Conservation (phyloP, 1,284 basidiomycete species). For the Rhodotorula sp. region DNA sequence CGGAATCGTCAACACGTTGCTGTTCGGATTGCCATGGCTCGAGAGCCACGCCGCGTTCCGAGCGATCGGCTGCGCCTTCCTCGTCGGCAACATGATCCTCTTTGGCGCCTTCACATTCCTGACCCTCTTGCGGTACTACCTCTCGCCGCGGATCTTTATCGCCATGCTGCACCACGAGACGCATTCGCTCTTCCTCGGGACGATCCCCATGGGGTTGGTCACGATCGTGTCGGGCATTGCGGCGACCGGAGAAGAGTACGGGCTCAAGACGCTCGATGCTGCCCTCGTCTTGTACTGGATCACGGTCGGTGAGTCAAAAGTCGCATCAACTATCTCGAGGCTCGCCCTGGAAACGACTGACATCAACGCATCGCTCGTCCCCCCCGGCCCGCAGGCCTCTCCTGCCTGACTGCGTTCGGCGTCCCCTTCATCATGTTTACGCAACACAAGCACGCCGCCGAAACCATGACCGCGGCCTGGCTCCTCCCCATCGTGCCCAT, state of each 20-base stretch:
- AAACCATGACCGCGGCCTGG: constrained; percentile 44
- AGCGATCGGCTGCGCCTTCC: constrained; percentile 40
- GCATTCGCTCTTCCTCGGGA: constrained; percentile 42
- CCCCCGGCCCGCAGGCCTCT: constrained; percentile 14
- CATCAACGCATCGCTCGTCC: background rate
- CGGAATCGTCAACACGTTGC: constrained; percentile 43
- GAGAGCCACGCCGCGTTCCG: constrained; percentile 40
- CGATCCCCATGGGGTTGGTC: constrained; percentile 39
- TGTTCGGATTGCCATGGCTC: constrained; percentile 42
- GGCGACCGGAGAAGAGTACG: constrained; percentile 38
- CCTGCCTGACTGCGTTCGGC: constrained; percentile 33
- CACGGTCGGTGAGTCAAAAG: constrained; percentile 23
- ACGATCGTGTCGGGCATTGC: constrained; percentile 43
- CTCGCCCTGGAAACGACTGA: no score
- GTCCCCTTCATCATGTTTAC: constrained; percentile 42
- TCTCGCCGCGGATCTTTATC: constrained; percentile 41
- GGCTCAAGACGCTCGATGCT: constrained; percentile 33
- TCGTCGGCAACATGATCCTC: constrained; percentile 40
- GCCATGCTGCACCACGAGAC: constrained; percentile 44
- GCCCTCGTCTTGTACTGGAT: constrained; percentile 44
- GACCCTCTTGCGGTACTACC: constrained; percentile 40
- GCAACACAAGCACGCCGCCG: constrained; percentile 38
- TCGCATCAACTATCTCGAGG: background rate
- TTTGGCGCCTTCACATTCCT: constrained; percentile 41
- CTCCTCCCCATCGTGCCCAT: constrained; percentile 44